Evolutionary conservation across 495 filamentous ascomycete genomes (phyloP), one percentile per base, ranked within the genome.

Genomic region (Neurospora sp.): DNA sequence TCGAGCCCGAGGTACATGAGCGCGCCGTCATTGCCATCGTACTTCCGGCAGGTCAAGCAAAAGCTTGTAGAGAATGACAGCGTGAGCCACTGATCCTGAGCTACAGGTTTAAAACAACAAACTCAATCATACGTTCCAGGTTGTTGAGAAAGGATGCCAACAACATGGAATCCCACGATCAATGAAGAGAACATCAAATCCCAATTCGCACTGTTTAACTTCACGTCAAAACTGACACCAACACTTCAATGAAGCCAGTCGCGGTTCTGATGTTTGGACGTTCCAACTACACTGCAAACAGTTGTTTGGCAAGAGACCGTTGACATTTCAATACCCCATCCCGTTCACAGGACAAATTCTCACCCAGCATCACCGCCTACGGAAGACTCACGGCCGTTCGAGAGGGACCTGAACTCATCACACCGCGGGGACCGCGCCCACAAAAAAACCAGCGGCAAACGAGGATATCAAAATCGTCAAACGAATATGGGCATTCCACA

Each of bases 401-500:
- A 27, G 12, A 66, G 27, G 27, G 12, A 7, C 48, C 48, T 27
- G 54, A 35, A 66, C 54, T 35, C 54, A 66, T 27, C 31, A 18
- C 27, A 18, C 4, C 14, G 14, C 54, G 11, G 54, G 54, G 54
- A 31, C 10, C 12, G 54, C 54, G 54, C 54, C 23, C 6, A 66
- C 14, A 14, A 9, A 31, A 62, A 66, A 35, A 12, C 27, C 35
- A 66, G 54, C 54, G 54, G 27, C 54, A 16, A 18, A 66, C 27
- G 27, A 66, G 27, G 27, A 35, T 35, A 35, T 37, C 23, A 8
- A 66, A 37, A 18, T 31, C 7, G 12, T 18, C 54, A 66, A 35
- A 4, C 54, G 38, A 71, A 70, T 14, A 94, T 96, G 93, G 93
- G 93, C 0, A 92, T 96, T 72, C 89, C 86, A 35, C 85, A 87